phyloP scores from a whole-genome alignment of 169 alveolate species.

The Miamiensis avidus region DNA sequence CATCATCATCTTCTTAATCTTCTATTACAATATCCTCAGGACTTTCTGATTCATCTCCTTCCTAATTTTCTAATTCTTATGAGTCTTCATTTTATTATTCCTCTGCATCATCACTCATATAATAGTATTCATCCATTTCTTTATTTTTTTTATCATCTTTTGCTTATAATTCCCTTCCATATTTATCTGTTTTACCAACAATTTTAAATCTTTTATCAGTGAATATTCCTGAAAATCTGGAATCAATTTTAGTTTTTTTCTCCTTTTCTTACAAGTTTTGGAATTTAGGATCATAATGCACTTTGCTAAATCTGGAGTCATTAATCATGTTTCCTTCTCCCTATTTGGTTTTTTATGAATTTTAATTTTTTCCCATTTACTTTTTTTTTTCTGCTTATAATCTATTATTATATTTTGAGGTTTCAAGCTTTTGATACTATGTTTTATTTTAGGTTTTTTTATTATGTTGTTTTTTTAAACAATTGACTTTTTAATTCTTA shows the following conservation, averaged over 20 bases:
- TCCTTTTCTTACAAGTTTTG: conserved; percentile 62
- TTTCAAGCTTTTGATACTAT: too few relatives aligned
- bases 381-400: too few relatives aligned
- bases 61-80: conserved; percentile 16
- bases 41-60: conserved; percentile 26
- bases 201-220: conserved; percentile 70
- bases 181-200: conserved; percentile 71
- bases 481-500: too few relatives aligned
- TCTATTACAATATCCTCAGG: neutral
- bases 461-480: too few relatives aligned
- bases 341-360: neutral
- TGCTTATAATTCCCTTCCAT: conserved; percentile 64
- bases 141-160: conserved; percentile 42
- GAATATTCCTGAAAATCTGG: conserved; percentile 74
- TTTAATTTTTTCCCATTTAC: neutral
- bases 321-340: neutral
- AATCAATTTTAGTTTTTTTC: conserved; percentile 76
- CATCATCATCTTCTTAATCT: conserved; percentile 7
- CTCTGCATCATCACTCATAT: conserved; percentile 32
- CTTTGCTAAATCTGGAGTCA: conserved; percentile 59
- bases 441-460: too few relatives aligned
- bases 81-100: conserved; percentile 20
- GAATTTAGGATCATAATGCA: conserved; percentile 75
- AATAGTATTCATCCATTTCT: conserved; percentile 30
- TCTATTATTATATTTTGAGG: neutral